Evolutionary conservation across 805 yeast species (phyloP), one percentile per base, ranked within the genome.

Genomic region (Blastobotrys peoriensis): DNA sequence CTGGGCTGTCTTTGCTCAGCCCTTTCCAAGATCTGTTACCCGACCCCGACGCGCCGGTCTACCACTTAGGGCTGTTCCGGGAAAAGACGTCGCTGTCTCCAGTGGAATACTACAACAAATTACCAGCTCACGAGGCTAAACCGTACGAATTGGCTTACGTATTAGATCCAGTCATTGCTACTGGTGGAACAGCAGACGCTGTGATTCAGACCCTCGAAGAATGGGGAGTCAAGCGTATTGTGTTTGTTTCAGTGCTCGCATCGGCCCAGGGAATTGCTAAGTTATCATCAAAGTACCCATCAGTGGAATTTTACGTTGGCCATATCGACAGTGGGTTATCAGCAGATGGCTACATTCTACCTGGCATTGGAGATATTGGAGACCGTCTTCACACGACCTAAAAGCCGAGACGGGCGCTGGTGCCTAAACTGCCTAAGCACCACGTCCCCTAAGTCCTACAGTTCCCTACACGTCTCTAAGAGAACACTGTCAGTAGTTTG

Each of bases 151-250:
- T 56, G 15, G 66, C 61, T 8, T 47, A 61, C 44, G 55, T 61
- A 21, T 40, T 61, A 13, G 66, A 61, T 36, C 66, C 66, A 18
- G 58, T 61, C 10, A 53, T 61, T 44, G 66, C 66, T 2, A 61
- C 66, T n/a, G 65, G 66, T n/a, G 64, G 65, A 15, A 61, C 66
- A 8, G 60, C 61, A 13, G 33, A 40, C 19, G 66, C 66, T 4
- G 65, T 58, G 15, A 53, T 61, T 35, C 59, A 55, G 37, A 54
- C 59, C 8, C 45, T 60, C 33, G 48, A 47, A 54, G 66, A 61
- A 38, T 62, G 66, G 62, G 59, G 58, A n/a, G 63, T 51, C 19
- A 48, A 53, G 42, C 49, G 52, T 43, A 56, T 61, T 27, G 50
- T 61, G 23, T 51, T 59, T 28, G 49, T 51, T 18, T 36, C 60